These are phyloP conservation scores for Schizonepeta tenuifolia DNA, from an alignment of 257 asterid species.

Conservation along the genomic window DNA sequence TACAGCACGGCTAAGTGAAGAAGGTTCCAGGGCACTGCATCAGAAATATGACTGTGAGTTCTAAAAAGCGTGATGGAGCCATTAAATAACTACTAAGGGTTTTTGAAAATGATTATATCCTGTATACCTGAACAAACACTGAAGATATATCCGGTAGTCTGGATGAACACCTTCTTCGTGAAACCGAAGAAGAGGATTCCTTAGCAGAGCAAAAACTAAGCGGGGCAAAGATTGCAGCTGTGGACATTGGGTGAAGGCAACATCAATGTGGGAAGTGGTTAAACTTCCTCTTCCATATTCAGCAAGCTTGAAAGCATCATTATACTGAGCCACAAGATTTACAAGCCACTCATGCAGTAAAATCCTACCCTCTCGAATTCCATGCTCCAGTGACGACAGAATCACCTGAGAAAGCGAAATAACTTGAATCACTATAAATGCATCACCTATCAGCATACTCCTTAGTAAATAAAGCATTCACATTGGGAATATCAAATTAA, in stretches of 20 bases:
- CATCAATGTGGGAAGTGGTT: constrained; percentile 60
- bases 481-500: background rate
- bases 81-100: constrained; percentile 9
- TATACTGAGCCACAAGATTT: constrained; percentile 88
- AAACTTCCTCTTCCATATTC: constrained; percentile 67
- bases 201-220: constrained; percentile 86
- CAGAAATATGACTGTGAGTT: constrained; percentile 38
- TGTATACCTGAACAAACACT: constrained; percentile 92
- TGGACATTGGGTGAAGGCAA: constrained; percentile 92
- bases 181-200: constrained; percentile 94
- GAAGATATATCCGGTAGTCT: constrained; percentile 91
- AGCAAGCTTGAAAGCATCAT: constrained; percentile 74
- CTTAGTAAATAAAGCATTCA: background rate
- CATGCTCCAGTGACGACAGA: constrained; percentile 84
- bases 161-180: constrained; percentile 99
- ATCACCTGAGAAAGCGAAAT: constrained; percentile 65
- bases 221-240: constrained; percentile 93
- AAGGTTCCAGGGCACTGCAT: constrained; percentile 93
- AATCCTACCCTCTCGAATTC: constrained; percentile 92
- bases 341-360: constrained; percentile 98
- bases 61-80: constrained; percentile 3
- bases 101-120: background rate
- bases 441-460: constrained; percentile 12
- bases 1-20: constrained; percentile 85
- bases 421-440: constrained; percentile 18